Conservation (phyloP, 331 rosid species). For the Arachis monticola region DNA sequence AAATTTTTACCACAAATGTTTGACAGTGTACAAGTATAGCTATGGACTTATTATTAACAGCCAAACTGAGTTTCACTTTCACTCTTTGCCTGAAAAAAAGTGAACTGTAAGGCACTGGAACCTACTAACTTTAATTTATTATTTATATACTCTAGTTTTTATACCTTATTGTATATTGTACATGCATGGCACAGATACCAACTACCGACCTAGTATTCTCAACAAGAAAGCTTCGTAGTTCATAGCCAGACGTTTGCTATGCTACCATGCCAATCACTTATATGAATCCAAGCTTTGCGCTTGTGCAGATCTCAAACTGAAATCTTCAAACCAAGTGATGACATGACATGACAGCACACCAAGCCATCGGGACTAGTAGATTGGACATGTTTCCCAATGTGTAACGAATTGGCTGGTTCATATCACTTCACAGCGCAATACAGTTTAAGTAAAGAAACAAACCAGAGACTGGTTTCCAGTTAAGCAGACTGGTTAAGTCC, state of each 20-base stretch:
- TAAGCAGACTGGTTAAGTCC: background rate
- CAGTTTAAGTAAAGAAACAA: constrained; percentile 10
- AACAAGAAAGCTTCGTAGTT: constrained; percentile 23
- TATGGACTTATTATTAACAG: background rate
- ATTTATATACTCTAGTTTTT: constrained; percentile 1
- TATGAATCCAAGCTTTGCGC: background rate
- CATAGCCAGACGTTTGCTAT: background rate
- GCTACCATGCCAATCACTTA: background rate
- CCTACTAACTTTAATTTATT: background rate
- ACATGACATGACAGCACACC: constrained; percentile 1
- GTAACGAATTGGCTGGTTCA: constrained; percentile 2
- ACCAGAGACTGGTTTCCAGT: constrained; percentile 14
- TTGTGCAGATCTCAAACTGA: background rate
- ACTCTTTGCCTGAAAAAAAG: background rate
- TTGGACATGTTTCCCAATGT: constrained; percentile 2
- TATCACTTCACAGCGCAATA: constrained; percentile 6
- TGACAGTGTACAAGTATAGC: background rate
- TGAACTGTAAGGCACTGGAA: background rate
- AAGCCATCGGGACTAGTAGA: background rate
- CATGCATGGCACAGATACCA: background rate
- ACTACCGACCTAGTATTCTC: background rate
- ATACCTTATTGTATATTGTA: background rate
- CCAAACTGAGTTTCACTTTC: background rate
- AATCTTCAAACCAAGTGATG: background rate
- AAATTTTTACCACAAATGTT: background rate